Percentiles rank a stretch among this genome's conserved stretches.
Conservation (phyloP, 2,329 filamentous ascomycete species). For the Microsporum ferrugineum region DNA sequence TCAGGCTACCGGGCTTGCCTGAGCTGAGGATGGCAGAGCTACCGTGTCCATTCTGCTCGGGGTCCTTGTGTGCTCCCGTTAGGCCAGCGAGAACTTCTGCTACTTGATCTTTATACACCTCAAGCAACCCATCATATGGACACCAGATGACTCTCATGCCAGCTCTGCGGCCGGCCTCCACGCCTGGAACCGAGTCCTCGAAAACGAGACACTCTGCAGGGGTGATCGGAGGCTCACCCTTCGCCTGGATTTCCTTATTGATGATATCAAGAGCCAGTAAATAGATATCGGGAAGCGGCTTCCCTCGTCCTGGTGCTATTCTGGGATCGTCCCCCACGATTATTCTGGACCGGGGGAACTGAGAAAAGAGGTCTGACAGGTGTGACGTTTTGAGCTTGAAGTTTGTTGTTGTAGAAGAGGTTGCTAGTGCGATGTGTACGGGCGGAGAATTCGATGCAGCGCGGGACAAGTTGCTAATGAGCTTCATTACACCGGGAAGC, state of each 20-base stretch:
- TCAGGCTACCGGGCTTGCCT: conserved; percentile 43
- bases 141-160: conserved; percentile 94
- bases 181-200: conserved; percentile 86
- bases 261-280: conserved; percentile 72
- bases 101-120: conserved; percentile 66
- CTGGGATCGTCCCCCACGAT: conserved; percentile 78
- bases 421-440: conserved; percentile 76
- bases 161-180: conserved; percentile 78
- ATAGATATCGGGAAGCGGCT: conserved; percentile 92
- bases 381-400: conserved; percentile 64
- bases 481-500: conserved; percentile 61
- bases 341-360: conserved; percentile 57
- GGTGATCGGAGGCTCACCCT: conserved; percentile 48
- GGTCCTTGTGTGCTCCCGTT: conserved; percentile 58
- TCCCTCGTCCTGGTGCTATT: conserved; percentile 69
- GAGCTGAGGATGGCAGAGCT: conserved; percentile 29
- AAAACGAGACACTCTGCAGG: conserved; percentile 92
- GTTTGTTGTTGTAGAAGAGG: conserved; percentile 60
- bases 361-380: conserved; percentile 40
- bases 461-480: conserved; percentile 43
- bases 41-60: conserved; percentile 32
- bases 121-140: conserved; percentile 66
- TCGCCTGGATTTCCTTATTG: conserved; percentile 55
- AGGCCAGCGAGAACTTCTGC: conserved; percentile 70
- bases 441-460: conserved; percentile 30